phyloP scores from a whole-genome alignment of 768 basidiomycete species.

The Hypsizygus marmoreus region DNA sequence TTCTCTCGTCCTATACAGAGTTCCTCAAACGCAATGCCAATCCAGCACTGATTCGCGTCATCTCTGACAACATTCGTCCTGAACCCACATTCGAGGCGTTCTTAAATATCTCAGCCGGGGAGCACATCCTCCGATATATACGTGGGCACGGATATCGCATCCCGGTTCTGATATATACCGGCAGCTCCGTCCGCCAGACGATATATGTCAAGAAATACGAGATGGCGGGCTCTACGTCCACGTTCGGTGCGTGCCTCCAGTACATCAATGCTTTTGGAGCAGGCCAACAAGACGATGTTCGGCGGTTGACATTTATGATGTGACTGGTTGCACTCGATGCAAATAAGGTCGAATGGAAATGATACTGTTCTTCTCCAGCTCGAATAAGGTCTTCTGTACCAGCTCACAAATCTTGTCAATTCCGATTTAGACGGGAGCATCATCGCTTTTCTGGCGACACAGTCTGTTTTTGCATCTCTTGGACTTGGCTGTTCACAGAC shows the following conservation, averaged over 20 bases:
- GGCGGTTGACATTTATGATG: neutral
- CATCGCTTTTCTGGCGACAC: no score
- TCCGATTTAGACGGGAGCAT: no score
- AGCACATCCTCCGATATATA: constrained; percentile 25
- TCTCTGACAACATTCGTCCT: constrained; percentile 30
- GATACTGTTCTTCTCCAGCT: no score
- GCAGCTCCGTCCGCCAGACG: constrained; percentile 17
- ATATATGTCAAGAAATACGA: constrained; percentile 22
- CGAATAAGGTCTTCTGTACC: no score
- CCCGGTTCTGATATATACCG: constrained; percentile 25
- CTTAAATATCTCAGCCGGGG: constrained; percentile 25
- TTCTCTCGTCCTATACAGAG: constrained; percentile 10
- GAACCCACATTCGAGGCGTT: constrained; percentile 14
- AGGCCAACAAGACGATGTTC: neutral
- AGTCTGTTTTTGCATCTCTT: no score
- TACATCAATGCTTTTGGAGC: constrained; percentile 8
- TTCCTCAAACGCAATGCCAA: constrained; percentile 24
- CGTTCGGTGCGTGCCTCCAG: neutral
- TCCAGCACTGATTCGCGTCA: constrained; percentile 24
- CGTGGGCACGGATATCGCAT: constrained; percentile 20
- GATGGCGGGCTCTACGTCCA: constrained; percentile 20
- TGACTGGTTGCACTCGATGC: no score
- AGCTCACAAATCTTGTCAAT: no score
- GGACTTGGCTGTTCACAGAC: no score
- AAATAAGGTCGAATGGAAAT: no score